phyloP scores from a whole-genome alignment of 208 protist genomes.

The Trypanosoma caninum region DNA sequence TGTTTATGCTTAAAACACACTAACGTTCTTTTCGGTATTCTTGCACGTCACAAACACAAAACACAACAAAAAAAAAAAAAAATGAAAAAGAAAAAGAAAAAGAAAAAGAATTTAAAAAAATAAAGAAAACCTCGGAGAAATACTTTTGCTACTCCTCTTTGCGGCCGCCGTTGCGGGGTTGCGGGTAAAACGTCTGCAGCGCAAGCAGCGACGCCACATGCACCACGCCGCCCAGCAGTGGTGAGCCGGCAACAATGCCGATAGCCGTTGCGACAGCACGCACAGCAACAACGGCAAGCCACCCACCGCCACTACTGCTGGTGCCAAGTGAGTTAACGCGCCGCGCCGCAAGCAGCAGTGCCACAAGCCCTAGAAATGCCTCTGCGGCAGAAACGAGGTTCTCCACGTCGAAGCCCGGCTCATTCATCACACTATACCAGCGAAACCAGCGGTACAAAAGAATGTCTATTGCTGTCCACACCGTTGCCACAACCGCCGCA shows the following conservation, averaged over 20 bases:
- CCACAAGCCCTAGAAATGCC: slow-evolving; percentile 44
- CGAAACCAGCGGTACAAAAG: slow-evolving; percentile 66
- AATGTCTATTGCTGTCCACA: slow-evolving; percentile 55
- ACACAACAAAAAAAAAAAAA: neutral
- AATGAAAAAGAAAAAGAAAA: neutral
- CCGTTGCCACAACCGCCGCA: slow-evolving; percentile 41
- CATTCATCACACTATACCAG: slow-evolving; percentile 67
- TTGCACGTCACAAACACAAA: neutral
- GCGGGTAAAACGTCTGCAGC: neutral
- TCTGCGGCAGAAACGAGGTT: slow-evolving; percentile 46
- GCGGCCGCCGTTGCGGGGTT: neutral
- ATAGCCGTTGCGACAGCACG: slow-evolving; percentile 1
- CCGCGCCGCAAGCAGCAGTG: slow-evolving; percentile 42
- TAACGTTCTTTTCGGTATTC: neutral
- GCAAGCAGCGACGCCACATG: neutral
- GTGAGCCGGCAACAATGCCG: neutral
- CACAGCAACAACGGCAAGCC: neutral
- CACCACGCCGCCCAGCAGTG: neutral
- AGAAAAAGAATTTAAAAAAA: neutral
- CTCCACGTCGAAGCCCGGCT: slow-evolving; percentile 45
- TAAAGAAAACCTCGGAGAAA: neutral
- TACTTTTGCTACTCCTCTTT: slow-evolving; percentile 2
- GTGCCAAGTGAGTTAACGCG: slow-evolving; percentile 22
- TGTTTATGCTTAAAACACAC: neutral
- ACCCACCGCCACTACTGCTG: slow-evolving; percentile 11